Percentiles rank a stretch among this genome's conserved stretches.
Evolutionary conservation across 179 eudicot species (phyloP).

Genomic region (Sideroxylon spinosum): DNA sequence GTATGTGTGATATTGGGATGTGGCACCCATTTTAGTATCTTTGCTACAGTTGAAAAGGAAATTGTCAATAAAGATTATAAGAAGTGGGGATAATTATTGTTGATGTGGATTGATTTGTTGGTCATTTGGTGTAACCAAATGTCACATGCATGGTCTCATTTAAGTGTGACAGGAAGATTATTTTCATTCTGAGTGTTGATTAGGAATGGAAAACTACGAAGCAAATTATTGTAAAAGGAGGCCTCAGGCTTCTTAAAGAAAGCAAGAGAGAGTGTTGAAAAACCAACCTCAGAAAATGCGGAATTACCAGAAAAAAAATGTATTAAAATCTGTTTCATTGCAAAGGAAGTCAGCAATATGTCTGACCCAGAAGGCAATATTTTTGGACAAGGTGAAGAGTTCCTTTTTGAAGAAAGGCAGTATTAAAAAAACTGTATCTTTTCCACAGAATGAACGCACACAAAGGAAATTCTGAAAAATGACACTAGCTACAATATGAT

Average conservation of each 20-base stretch:
- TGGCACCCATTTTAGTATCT: too few species aligned
- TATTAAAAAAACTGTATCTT: not conserved
- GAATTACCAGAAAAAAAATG: slow-evolving; percentile 7
- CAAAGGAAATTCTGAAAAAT: not conserved
- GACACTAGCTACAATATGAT: not conserved
- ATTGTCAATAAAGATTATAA: slow-evolving; percentile 23
- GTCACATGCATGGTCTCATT: slow-evolving; percentile 49
- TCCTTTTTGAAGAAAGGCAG: not conserved
- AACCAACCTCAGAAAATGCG: not conserved
- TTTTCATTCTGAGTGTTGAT: slow-evolving; percentile 14
- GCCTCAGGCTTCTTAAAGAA: slow-evolving; percentile 9
- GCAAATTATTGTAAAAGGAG: not conserved
- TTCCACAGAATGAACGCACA: not conserved
- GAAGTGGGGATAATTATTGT: slow-evolving; percentile 17
- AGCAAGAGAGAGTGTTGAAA: slow-evolving; percentile 1
- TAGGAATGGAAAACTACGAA: slow-evolving; percentile 6
- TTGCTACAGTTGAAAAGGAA: not conserved
- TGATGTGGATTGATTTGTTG: slow-evolving; percentile 28
- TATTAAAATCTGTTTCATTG: not conserved
- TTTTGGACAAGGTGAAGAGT: not conserved
- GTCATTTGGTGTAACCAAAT: slow-evolving; percentile 36
- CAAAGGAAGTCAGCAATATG: not conserved
- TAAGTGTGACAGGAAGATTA: slow-evolving; percentile 26
- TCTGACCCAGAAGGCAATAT: slow-evolving; percentile 8
- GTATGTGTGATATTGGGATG: too few species aligned